phyloP scores from a whole-genome alignment of 257 asterid genomes.

The Eustoma russellianum region DNA sequence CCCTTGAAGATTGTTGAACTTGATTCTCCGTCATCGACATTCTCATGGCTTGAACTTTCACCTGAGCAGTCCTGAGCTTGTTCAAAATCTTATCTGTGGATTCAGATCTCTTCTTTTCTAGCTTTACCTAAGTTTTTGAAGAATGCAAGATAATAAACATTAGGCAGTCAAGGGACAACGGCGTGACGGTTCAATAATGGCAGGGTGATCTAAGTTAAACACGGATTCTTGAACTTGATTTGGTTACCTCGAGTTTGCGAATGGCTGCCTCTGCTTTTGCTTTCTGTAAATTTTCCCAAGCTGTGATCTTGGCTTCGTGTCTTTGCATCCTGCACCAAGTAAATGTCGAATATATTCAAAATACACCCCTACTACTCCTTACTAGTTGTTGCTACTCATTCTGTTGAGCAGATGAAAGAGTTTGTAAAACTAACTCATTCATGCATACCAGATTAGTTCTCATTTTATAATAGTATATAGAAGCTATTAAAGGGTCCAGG shows the following conservation, averaged over 20 bases:
- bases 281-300: constrained; percentile 35
- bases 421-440: too few species aligned
- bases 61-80: constrained; percentile 44
- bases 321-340: constrained; percentile 15
- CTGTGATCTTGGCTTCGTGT: constrained; percentile 27
- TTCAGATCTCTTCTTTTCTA: constrained; percentile 59
- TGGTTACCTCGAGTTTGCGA: constrained; percentile 24
- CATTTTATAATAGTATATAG: too few species aligned
- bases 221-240: too few species aligned
- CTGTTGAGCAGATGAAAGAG: neutral
- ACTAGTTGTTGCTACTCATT: neutral
- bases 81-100: constrained; percentile 62
- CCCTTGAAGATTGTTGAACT: constrained; percentile 15
- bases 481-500: too few species aligned
- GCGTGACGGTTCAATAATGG: too few species aligned
- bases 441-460: too few species aligned
- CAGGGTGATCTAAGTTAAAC: too few species aligned
- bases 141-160: neutral
- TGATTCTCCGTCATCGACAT: constrained; percentile 22
- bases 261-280: constrained; percentile 33
- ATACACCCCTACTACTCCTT: neutral
- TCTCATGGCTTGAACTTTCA: constrained; percentile 58
- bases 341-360: neutral
- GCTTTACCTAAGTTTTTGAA: constrained; percentile 42
- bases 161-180: too few species aligned